A percentile compares a stretch with the other conserved stretches of the same genome.
Evolutionary conservation across 768 basidiomycete genomes (phyloP).

Genomic region (Kwoniella bestiolae): DNA sequence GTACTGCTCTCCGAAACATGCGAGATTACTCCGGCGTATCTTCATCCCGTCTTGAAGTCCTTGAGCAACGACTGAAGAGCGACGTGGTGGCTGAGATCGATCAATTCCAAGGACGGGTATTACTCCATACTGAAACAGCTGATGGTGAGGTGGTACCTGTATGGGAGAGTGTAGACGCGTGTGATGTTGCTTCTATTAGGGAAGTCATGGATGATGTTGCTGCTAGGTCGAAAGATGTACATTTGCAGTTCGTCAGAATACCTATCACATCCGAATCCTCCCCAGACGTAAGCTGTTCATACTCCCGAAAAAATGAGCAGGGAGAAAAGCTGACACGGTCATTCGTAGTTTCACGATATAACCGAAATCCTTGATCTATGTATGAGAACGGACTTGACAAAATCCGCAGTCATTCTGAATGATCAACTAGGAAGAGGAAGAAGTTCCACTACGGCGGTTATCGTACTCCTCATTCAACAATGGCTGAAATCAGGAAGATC

Average conservation of each 20-base stretch:
- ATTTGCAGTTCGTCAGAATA: constrained; percentile 78
- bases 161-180: constrained; percentile 83
- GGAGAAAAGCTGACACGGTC: constrained; percentile 7
- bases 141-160: constrained; percentile 89
- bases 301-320: too few relatives aligned
- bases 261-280: constrained; percentile 86
- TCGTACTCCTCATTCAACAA: constrained; percentile 78
- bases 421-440: constrained; percentile 90
- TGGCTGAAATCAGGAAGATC: constrained; percentile 64
- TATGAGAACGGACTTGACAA: constrained; percentile 68
- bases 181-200: constrained; percentile 77
- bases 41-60: constrained; percentile 78
- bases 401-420: constrained; percentile 82
- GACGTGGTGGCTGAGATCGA: constrained; percentile 84
- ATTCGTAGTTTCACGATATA: constrained; percentile 51
- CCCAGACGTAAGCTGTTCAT: constrained; percentile 59
- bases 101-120: constrained; percentile 78
- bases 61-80: constrained; percentile 85
- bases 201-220: constrained; percentile 73
- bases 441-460: constrained; percentile 86
- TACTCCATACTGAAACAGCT: constrained; percentile 84
- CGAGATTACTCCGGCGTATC: constrained; percentile 92
- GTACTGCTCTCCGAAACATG: constrained; percentile 86
- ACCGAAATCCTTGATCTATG: constrained; percentile 71
- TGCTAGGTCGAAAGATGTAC: constrained; percentile 59